Evolutionary conservation across 2,329 filamentous ascomycete genomes (phyloP).

Genomic region (Fusarium sp.): DNA sequence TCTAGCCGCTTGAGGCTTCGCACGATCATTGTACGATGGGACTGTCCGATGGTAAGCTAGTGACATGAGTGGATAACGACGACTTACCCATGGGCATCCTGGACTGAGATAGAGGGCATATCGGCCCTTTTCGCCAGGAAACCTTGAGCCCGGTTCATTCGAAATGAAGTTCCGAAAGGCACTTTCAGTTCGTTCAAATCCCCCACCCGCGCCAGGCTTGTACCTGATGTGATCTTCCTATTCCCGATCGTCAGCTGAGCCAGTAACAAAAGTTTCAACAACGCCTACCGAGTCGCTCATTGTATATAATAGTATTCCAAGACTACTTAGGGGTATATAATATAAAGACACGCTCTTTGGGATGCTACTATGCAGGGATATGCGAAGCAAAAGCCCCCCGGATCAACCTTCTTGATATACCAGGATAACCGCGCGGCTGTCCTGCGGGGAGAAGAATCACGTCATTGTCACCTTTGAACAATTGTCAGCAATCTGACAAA

Average conservation of each 20-base stretch:
- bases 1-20: conserved; percentile 79
- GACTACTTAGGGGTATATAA: background rate
- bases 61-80: accelerated
- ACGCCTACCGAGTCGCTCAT: conserved; percentile 6
- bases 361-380: background rate
- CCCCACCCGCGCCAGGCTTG: conserved; percentile 51
- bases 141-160: conserved; percentile 59
- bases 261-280: background rate
- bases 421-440: background rate
- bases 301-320: background rate
- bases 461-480: background rate
- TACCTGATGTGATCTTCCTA: conserved; percentile 10
- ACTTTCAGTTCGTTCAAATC: conserved; percentile 63
- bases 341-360: background rate
- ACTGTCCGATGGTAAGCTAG: conserved; percentile 50
- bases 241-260: background rate
- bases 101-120: conserved; percentile 71
- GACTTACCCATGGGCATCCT: conserved; percentile 70
- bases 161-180: conserved; percentile 67
- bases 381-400: background rate
- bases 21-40: conserved; percentile 79
- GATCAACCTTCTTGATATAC: background rate
- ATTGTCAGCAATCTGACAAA: conserved; percentile 6
- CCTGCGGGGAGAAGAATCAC: background rate
- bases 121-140: conserved; percentile 67